These are phyloP conservation scores for Mucor piriformis DNA, from an alignment of 371 early-diverging fungal species.

Conservation along the genomic window DNA sequence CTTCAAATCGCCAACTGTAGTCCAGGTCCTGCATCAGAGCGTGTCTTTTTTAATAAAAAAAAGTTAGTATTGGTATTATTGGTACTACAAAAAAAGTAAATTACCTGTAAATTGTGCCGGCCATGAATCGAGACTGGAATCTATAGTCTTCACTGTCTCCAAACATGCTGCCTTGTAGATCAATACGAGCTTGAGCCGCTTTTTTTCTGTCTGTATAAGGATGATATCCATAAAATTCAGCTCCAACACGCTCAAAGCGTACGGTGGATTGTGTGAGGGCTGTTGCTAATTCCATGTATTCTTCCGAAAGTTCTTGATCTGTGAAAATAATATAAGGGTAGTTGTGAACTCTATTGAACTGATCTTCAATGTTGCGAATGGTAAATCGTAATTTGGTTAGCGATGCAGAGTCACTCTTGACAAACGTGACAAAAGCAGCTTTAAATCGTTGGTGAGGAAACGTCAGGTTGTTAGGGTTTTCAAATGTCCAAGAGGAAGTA, in stretches of 20 bases:
- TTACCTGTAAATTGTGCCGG: constrained; percentile 46
- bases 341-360: constrained; percentile 31
- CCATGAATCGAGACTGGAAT: constrained; percentile 49
- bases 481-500: constrained; percentile 21
- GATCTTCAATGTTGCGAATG: constrained; percentile 44
- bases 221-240: constrained; percentile 36
- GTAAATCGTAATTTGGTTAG: constrained; percentile 37
- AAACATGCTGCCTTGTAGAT: constrained; percentile 36
- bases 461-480: constrained; percentile 20
- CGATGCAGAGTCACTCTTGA: constrained; percentile 34
- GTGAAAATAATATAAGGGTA: constrained; percentile 53
- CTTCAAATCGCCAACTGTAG: constrained; percentile 51
- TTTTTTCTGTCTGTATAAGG: constrained; percentile 24
- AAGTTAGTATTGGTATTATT: no score
- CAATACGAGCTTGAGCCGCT: constrained; percentile 34
- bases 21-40: constrained; percentile 41
- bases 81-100: background rate
- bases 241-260: constrained; percentile 33
- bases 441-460: constrained; percentile 41
- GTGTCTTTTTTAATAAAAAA: constrained; percentile 26
- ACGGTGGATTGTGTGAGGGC: constrained; percentile 21
- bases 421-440: constrained; percentile 46
- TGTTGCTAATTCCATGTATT: constrained; percentile 41
- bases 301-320: constrained; percentile 33
- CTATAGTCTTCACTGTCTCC: constrained; percentile 49